A percentile compares a stretch with the other conserved stretches of the same genome.
Conservation (phyloP, 1,139 yeast genomes). For the Williopsis jadinii region DNA sequence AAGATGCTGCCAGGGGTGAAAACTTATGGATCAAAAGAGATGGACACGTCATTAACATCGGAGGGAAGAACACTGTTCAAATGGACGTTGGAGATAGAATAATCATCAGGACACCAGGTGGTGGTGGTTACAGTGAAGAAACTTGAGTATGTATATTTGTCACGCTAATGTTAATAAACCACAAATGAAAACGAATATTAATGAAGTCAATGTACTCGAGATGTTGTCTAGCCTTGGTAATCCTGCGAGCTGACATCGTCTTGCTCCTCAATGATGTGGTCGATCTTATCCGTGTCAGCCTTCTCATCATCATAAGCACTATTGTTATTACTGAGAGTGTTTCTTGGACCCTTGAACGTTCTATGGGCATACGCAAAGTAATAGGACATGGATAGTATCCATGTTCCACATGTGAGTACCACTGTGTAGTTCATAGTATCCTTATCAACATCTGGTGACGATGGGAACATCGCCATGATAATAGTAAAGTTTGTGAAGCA, state of each 20-base stretch:
- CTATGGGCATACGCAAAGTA: conserved; percentile 24
- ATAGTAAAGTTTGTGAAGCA: conserved; percentile 33
- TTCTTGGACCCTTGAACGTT: conserved; percentile 16
- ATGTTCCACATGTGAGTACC: conserved; percentile 45
- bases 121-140: conserved; percentile 41
- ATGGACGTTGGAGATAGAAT: conserved; percentile 50
- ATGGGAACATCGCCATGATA: conserved; percentile 43
- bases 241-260: conserved; percentile 4
- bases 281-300: conserved; percentile 7
- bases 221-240: conserved; percentile 3
- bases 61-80: conserved; percentile 34
- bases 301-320: conserved; percentile 1
- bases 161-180: no score
- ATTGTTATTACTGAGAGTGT: conserved; percentile 5
- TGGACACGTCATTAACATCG: conserved; percentile 35
- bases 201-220: not conserved
- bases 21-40: conserved; percentile 43
- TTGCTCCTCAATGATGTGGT: conserved; percentile 6
- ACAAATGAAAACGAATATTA: no score
- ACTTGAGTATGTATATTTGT: not conserved
- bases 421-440: conserved; percentile 54
- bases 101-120: conserved; percentile 48
- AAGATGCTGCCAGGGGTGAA: conserved; percentile 49
- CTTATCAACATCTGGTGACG: conserved; percentile 32
- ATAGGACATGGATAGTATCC: conserved; percentile 39